A percentile compares a stretch with the other conserved stretches of the same genome.
Evolutionary conservation across 169 alveolate species (phyloP).

Genomic region (Miamiensis avidus): DNA sequence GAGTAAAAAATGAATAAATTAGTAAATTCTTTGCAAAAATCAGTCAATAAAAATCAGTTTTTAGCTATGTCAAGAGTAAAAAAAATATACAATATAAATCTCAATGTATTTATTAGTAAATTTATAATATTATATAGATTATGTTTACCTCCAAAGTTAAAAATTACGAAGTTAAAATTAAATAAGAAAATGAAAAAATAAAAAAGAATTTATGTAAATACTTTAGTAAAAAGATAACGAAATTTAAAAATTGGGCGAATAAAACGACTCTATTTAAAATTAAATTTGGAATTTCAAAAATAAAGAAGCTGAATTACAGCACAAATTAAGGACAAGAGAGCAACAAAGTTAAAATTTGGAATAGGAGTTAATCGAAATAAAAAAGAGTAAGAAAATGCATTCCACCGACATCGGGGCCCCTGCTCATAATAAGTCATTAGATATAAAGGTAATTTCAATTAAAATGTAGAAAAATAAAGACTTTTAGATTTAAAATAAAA

Average conservation of each 20-base stretch:
- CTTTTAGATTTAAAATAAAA: not conserved
- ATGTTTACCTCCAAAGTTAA: not conserved
- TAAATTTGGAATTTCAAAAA: not conserved
- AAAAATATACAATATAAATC: not conserved
- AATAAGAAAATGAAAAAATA: constrained; percentile 14
- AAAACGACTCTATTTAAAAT: not conserved
- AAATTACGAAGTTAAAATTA: not conserved
- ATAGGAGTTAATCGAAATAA: not conserved
- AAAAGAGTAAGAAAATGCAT: constrained; percentile 6
- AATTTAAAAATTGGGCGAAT: not conserved
- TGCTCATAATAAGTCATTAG: not conserved
- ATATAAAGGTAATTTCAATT: constrained; percentile 29
- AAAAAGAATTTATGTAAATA: constrained; percentile 6
- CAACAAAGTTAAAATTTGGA: constrained; percentile 10
- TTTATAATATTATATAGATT: not conserved
- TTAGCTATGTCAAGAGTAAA: not conserved
- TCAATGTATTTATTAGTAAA: not conserved
- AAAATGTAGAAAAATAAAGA: constrained; percentile 23
- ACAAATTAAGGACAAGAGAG: constrained; percentile 5
- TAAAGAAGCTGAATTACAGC: constrained; percentile 4
- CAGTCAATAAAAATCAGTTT: not conserved
- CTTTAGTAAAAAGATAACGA: constrained; percentile 11
- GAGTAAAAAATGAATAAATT: not conserved
- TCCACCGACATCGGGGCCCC: not conserved
- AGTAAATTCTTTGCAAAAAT: constrained; percentile 4